phyloP scores from a whole-genome alignment of 2,329 filamentous ascomycete genomes.

The Biscogniauxia sp. region DNA sequence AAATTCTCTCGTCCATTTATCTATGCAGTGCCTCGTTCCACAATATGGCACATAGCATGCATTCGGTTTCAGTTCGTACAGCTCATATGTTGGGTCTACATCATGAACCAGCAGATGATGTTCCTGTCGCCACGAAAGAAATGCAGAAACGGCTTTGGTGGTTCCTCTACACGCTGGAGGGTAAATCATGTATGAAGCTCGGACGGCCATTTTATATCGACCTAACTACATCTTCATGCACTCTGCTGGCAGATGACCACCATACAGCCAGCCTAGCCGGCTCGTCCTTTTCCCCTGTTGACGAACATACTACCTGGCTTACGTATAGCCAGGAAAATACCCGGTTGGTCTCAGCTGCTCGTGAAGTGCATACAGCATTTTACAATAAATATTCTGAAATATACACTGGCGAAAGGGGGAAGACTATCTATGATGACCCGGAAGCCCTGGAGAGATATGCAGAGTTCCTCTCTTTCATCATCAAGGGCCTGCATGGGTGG shows the following conservation, averaged over 20 bases:
- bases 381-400: conserved; percentile 33
- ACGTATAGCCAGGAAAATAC: conserved; percentile 35
- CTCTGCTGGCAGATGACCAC: conserved; percentile 37
- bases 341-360: conserved; percentile 34
- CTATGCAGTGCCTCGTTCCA: conserved; percentile 47
- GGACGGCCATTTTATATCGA: conserved; percentile 42
- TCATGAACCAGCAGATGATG: conserved; percentile 44
- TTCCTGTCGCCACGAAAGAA: conserved; percentile 17
- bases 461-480: conserved; percentile 15
- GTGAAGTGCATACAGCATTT: conserved; percentile 34
- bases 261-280: conserved; percentile 29
- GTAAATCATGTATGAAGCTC: conserved; percentile 45
- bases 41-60: conserved; percentile 44
- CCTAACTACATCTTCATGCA: conserved; percentile 33
- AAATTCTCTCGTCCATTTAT: conserved; percentile 44
- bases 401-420: conserved; percentile 24
- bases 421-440: conserved; percentile 23
- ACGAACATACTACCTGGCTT: conserved; percentile 38
- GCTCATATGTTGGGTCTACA: conserved; percentile 49
- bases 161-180: conserved; percentile 47
- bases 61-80: conserved; percentile 41
- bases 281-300: conserved; percentile 32
- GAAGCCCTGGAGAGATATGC: conserved; percentile 28
- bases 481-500: conserved; percentile 35
- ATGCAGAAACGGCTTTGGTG: conserved; percentile 51